A percentile compares a stretch with the other conserved stretches of the same genome.
Conservation (phyloP, 306 rosid species). For the Begonia masoniana region DNA sequence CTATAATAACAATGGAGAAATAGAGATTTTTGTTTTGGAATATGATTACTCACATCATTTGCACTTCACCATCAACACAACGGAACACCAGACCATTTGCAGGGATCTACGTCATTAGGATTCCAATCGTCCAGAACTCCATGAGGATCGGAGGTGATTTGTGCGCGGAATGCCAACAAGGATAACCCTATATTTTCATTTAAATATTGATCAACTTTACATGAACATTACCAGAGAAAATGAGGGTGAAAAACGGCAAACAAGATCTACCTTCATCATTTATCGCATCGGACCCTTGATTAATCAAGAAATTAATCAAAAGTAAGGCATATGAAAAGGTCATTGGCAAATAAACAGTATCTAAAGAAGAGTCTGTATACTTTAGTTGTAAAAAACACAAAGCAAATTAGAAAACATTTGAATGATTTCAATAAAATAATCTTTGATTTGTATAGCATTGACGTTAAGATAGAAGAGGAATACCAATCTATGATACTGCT, state of each 20-base stretch:
- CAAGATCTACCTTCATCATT: constrained; percentile 60
- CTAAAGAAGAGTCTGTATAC: too few relatives aligned
- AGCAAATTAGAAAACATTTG: too few relatives aligned
- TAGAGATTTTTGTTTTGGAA: background rate
- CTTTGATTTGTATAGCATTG: too few relatives aligned
- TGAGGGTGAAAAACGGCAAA: background rate
- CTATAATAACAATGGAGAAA: background rate
- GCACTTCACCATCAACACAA: constrained; percentile 52
- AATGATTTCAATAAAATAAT: too few relatives aligned
- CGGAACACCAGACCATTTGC: constrained; percentile 67
- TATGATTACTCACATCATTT: constrained; percentile 45
- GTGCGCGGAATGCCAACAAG: constrained; percentile 44
- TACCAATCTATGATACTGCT: too few relatives aligned
- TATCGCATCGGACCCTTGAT: constrained; percentile 35
- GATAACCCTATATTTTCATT: constrained; percentile 38
- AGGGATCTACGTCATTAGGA: constrained; percentile 46
- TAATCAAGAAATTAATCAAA: constrained; percentile 30
- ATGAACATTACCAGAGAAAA: background rate
- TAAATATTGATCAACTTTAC: constrained; percentile 4
- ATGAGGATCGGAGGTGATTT: constrained; percentile 49
- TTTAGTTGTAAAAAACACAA: too few relatives aligned
- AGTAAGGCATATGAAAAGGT: constrained; percentile 31
- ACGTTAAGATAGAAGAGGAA: too few relatives aligned
- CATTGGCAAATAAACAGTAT: too few relatives aligned
- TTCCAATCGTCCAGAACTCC: constrained; percentile 59